Base-by-base conservation (phyloP, 352 stramenopile genomes). In the Phytopythium boreale region DNA sequence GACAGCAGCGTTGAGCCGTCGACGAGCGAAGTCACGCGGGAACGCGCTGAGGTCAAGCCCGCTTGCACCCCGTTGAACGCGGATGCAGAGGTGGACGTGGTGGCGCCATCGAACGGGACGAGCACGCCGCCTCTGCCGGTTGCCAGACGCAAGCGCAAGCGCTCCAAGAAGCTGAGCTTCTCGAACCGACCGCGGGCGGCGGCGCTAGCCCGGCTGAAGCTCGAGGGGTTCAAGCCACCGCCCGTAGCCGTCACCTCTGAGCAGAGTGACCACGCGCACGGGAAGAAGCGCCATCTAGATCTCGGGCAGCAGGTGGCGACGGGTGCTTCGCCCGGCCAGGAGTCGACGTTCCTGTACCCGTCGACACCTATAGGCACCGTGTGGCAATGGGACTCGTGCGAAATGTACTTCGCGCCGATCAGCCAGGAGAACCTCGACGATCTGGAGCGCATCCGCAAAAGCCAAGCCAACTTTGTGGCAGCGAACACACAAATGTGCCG, bases 341-440 rank as follows among this genome's bases (percentile, higher is more conserved):
- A 50, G 29, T 49, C 55, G 39, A 53, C 41, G 37, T 41, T 61
- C 39, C 56, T 85, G 22, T 82, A 84, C 49, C 69, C 82, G 31
- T 69, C 72, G 2, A 77, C 67, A 19, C 22, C 66, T 2, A 63
- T 82, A 29, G 73, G 74, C 27, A 62, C 64, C 17, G 62, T 74
- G 39, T 94, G 83, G 85, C 63, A 80, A 43, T 94, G 85, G 85
- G 70, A 77, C n/a, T 70, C 80, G 63, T 77, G 76, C 66, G 66
- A 84, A 19, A 53, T 72, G 6, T 92, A 86, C 62, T 94, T 87
- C 58, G 75, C 78, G 2, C 72, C 79, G 24, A 34, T 89, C 46
- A 53, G 58, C 14, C 75, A 89, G n/a, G 60, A 64, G 39, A 75
- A 82, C 44, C 59, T 93, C 60, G 70, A 89, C 44, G 83, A 89